Evolutionary conservation across 306 rosid genomes (phyloP).

Genomic region (Cajanus cajan): DNA sequence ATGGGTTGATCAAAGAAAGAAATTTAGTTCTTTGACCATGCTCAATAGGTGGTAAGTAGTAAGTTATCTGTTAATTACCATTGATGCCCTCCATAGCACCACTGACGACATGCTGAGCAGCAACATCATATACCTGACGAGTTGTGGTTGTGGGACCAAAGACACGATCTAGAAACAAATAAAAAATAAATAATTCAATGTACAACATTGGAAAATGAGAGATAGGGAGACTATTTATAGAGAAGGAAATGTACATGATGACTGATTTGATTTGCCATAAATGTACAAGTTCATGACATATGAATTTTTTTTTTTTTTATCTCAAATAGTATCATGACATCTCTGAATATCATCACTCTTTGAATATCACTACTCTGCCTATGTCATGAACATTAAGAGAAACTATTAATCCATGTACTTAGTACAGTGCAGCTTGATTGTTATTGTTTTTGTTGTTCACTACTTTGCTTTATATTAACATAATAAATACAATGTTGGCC

Average conservation of each 20-base stretch:
- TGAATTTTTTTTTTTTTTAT: background rate
- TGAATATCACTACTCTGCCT: background rate
- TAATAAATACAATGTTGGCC: background rate
- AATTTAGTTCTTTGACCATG: constrained; percentile 15
- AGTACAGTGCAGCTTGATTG: background rate
- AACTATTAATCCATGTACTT: background rate
- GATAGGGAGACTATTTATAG: background rate
- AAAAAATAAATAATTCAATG: constrained; percentile 23
- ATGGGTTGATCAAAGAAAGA: constrained; percentile 12
- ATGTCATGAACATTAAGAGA: constrained; percentile 3
- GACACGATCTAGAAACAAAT: constrained; percentile 68
- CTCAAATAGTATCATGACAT: constrained; percentile 3
- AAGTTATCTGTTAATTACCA: constrained; percentile 55
- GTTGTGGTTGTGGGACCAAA: constrained; percentile 99
- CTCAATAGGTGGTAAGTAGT: constrained; percentile 25
- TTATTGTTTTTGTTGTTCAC: background rate
- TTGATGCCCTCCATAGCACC: constrained; percentile 98
- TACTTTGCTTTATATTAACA: constrained; percentile 4
- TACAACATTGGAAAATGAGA: constrained; percentile 13
- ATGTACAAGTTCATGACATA: constrained; percentile 6
- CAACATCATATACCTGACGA: constrained; percentile 94
- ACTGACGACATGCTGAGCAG: constrained; percentile 86
- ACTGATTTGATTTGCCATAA: background rate
- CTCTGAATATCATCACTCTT: background rate
- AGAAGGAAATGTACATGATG: background rate